Percentiles rank a stretch among this genome's conserved stretches.
phyloP scores from a whole-genome alignment of 1,284 basidiomycete species.

The Porogramme epimiltina region DNA sequence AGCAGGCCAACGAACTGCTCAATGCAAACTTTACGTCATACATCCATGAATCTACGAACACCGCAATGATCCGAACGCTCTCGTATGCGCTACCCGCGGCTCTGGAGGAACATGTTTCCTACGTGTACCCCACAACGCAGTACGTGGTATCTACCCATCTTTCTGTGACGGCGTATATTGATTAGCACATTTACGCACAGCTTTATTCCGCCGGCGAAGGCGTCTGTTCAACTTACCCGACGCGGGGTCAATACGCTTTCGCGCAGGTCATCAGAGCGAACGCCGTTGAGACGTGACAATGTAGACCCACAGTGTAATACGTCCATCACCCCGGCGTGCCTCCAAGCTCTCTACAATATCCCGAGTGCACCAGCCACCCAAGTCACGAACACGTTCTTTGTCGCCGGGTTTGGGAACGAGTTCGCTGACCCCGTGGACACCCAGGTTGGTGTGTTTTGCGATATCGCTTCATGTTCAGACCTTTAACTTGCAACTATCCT shows the following conservation, averaged over 20 bases:
- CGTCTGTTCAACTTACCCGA: too few species aligned
- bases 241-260: too few species aligned
- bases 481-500: too few species aligned
- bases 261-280: too few species aligned
- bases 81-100: constrained; percentile 36
- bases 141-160: constrained; percentile 3
- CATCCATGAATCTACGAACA: constrained; percentile 31
- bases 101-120: constrained; percentile 33
- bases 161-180: neutral
- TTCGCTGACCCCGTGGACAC: constrained; percentile 52
- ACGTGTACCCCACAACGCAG: constrained; percentile 37
- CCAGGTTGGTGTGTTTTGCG: constrained; percentile 35
- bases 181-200: too few species aligned
- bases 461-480: constrained; percentile 30
- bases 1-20: constrained; percentile 37
- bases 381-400: constrained; percentile 47
- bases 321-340: constrained; percentile 50
- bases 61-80: constrained; percentile 33
- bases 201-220: too few species aligned
- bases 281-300: too few species aligned
- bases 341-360: constrained; percentile 52
- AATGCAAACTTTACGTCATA: constrained; percentile 36
- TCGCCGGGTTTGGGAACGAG: constrained; percentile 54
- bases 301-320: neutral
- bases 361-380: constrained; percentile 45